These are phyloP conservation scores for Paraphoma sp. DNA, from an alignment of 2,329 filamentous ascomycete species.

Conservation along the genomic window DNA sequence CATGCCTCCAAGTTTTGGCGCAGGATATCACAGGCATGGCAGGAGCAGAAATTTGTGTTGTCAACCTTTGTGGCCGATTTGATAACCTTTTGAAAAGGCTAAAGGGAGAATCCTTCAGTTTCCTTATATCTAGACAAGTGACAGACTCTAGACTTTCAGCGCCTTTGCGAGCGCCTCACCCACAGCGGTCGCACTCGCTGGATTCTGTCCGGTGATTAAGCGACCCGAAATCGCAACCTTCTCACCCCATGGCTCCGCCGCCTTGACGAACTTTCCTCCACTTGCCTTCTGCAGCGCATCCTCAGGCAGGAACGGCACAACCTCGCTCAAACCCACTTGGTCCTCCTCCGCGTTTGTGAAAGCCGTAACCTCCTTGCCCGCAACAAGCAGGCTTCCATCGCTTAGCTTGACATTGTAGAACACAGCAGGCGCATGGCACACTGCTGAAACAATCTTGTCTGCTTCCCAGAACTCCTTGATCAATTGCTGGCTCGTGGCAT, in stretches of 20 bases:
- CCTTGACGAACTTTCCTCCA: conserved; percentile 64
- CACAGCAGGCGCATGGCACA: conserved; percentile 73
- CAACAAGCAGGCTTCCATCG: conserved; percentile 61
- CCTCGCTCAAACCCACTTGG: conserved; percentile 46
- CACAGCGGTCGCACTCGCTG: conserved; percentile 51
- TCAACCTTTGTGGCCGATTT: no score
- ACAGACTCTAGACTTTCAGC: conserved; percentile 24
- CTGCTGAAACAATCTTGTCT: conserved; percentile 69
- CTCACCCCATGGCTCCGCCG: conserved; percentile 54
- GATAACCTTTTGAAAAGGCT: no score
- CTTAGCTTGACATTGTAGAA: conserved; percentile 62
- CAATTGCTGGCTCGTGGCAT: conserved; percentile 64
- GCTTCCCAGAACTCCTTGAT: conserved; percentile 67
- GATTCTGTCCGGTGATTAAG: conserved; percentile 59
- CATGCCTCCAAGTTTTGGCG: no score
- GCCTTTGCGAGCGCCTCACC: conserved; percentile 53
- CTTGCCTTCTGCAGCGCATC: conserved; percentile 58
- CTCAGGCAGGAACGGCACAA: conserved; percentile 68
- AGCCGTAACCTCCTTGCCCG: conserved; percentile 65
- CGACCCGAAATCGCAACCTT: conserved; percentile 51
- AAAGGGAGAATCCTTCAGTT: no score
- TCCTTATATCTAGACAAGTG: neutral
- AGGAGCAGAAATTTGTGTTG: no score
- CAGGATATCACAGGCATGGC: no score
- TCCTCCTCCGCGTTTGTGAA: conserved; percentile 66